Base-by-base conservation (phyloP, 495 filamentous ascomycete genomes). In the Penicillium odoratum region DNA sequence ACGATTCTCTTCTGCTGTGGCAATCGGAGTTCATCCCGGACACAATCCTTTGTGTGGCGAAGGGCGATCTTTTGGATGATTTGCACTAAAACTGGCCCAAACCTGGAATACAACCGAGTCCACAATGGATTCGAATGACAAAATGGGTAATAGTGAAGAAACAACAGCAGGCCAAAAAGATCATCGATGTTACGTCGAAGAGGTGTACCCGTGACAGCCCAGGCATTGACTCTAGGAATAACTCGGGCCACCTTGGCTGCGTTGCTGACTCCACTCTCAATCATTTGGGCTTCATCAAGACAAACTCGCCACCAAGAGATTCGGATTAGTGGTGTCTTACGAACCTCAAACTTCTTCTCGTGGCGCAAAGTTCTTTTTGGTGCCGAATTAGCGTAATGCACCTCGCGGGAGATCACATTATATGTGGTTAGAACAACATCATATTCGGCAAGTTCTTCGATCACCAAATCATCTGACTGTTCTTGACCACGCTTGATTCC, bases 271-370 rank as follows among this genome's bases (percentile, higher is more conserved):
- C 91, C 91, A 58, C 83, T 91, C 55, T 96, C 93, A 34, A 97
- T 83, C 89, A 96, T 96, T 68, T 98, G 94, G 3, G 92, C 94
- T 70, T 97, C 94, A 66, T 98, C 94, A 3, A 97, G 82, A 58
- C 91, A 93, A 3, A 97, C 85, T 30, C 94, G 83, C 91, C 92
- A 97, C 93, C 94, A 98, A 9, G 77, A 84, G 4, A 96, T 80
- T 36, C 87, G 78, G 31, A 90, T 83, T 7, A 98, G 71, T 0
- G 94, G 93, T 4, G 90, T 92, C 28, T 81, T 85, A 26, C 79
- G 79, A 25, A 84, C 79, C 48, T 87, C 79, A 58, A 92, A 89
- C 53, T 83, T 83, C 59, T 86, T 86, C 53, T 78, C 70, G 29
- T 87, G 77, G 18, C 94, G 85, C 58, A 92, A 75, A 9, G 78